Evolutionary conservation across 2,329 filamentous ascomycete species (phyloP).

Genomic region (Cladophialophora exuberans): DNA sequence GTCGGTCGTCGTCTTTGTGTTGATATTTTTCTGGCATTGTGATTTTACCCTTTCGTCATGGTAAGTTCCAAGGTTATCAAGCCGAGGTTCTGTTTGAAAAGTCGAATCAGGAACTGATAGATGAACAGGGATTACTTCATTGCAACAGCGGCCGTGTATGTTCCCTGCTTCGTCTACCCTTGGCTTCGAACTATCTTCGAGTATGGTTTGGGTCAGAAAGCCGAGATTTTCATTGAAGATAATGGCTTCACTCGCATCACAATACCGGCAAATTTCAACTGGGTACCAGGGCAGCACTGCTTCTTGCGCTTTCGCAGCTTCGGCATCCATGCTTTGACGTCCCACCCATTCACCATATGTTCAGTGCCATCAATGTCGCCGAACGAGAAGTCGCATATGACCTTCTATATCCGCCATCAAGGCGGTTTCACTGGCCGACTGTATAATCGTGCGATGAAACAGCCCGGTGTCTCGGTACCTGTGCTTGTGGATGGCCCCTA

Average conservation of each 20-base stretch:
- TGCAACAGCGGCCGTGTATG: conserved; percentile 57
- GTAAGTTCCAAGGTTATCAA: too few species aligned
- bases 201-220: too few species aligned
- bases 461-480: conserved; percentile 43
- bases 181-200: conserved; percentile 54
- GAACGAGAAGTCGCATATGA: conserved; percentile 38
- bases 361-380: conserved; percentile 44
- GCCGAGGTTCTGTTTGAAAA: too few species aligned
- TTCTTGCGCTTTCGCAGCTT: conserved; percentile 55
- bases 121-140: conserved; percentile 62
- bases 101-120: background rate
- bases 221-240: too few species aligned
- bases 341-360: conserved; percentile 61
- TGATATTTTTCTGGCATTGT: conserved; percentile 66
- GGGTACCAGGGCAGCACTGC: conserved; percentile 59
- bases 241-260: conserved; percentile 48
- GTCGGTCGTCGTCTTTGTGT: conserved; percentile 56
- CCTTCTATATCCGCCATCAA: conserved; percentile 58
- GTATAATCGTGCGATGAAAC: conserved; percentile 42
- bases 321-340: conserved; percentile 49
- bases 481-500: conserved; percentile 64
- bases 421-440: conserved; percentile 56
- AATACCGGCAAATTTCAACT: conserved; percentile 50
- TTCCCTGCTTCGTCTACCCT: conserved; percentile 51
- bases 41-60: conserved; percentile 59